Evolutionary conservation across 805 yeast genomes (phyloP).

Genomic region (Isabelozyma heimii): DNA sequence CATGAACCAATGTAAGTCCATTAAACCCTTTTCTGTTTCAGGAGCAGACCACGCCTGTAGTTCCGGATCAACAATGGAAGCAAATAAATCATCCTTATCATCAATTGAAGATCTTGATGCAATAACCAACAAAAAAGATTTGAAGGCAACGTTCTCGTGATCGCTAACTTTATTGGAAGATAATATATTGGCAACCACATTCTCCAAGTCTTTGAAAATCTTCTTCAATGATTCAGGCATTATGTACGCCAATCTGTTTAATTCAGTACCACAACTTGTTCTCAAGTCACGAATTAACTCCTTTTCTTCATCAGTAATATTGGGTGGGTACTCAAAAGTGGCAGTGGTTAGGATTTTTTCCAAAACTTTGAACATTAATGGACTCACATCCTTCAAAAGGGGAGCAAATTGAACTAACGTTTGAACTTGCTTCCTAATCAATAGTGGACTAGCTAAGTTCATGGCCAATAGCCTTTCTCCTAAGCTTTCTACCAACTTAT

Average conservation of each 20-base stretch:
- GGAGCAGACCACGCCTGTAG: slow-evolving; percentile 90
- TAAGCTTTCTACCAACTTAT: slow-evolving; percentile 59
- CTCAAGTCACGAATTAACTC: slow-evolving; percentile 84
- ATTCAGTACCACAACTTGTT: slow-evolving; percentile 90
- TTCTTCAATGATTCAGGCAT: slow-evolving; percentile 88
- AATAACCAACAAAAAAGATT: slow-evolving; percentile 86
- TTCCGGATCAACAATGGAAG: slow-evolving; percentile 90
- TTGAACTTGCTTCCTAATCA: slow-evolving; percentile 83
- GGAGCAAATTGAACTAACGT: slow-evolving; percentile 94
- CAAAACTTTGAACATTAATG: slow-evolving; percentile 74
- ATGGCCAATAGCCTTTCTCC: slow-evolving; percentile 75
- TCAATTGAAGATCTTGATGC: slow-evolving; percentile 80
- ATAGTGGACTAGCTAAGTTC: slow-evolving; percentile 73
- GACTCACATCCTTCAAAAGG: slow-evolving; percentile 70
- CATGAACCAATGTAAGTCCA: slow-evolving; percentile 97
- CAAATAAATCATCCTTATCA: slow-evolving; percentile 73
- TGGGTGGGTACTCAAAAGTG: slow-evolving; percentile 74
- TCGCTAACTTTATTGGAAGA: slow-evolving; percentile 70
- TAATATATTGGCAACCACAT: slow-evolving; percentile 70
- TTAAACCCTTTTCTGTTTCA: slow-evolving; percentile 81
- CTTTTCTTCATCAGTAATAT: slow-evolving; percentile 66
- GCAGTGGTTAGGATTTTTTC: slow-evolving; percentile 84
- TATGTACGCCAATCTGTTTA: slow-evolving; percentile 88
- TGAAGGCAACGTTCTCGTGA: slow-evolving; percentile 92
- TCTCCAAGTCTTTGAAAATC: slow-evolving; percentile 79